phyloP scores from a whole-genome alignment of 441 rosid genomes.

The Melastoma candidum region DNA sequence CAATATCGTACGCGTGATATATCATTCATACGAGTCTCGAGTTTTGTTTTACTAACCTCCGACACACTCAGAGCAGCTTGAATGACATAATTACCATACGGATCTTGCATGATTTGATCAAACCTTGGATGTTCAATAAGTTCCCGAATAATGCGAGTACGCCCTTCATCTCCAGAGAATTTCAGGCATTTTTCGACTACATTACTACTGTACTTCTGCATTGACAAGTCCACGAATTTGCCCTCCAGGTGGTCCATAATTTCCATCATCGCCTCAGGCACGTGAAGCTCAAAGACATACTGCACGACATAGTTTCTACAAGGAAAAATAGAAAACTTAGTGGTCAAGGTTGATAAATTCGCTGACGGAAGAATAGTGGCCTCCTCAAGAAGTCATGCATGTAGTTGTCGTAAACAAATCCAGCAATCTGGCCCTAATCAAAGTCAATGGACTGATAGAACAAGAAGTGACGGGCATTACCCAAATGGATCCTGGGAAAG shows the following conservation, averaged over 20 bases:
- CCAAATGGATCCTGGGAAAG: constrained; percentile 83
- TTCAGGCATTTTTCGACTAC: too few relatives aligned
- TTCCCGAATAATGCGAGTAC: too few relatives aligned
- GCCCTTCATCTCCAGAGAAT: too few relatives aligned
- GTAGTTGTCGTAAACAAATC: too few relatives aligned
- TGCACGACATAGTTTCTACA: constrained; percentile 84
- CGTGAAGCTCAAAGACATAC: constrained; percentile 54
- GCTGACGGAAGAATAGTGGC: too few relatives aligned
- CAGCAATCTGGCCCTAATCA: too few relatives aligned
- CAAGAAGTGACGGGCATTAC: constrained; percentile 23
- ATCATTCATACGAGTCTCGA: background rate
- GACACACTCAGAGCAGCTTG: constrained; percentile 71
- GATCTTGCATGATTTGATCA: too few relatives aligned
- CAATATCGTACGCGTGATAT: too few relatives aligned
- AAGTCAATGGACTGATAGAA: background rate
- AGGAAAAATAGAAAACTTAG: constrained; percentile 1
- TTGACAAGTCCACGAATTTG: too few relatives aligned
- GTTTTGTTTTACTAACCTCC: constrained; percentile 33
- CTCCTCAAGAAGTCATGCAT: too few relatives aligned
- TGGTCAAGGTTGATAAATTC: background rate
- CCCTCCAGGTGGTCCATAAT: constrained; percentile 11
- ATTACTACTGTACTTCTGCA: too few relatives aligned
- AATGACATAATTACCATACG: constrained; percentile 19
- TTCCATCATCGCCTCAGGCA: constrained; percentile 47
- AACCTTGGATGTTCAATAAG: too few relatives aligned